Evolutionary conservation across 2,329 filamentous ascomycete species (phyloP), one percentile per base, ranked within the genome.

Genomic region (Botrytis medusae): DNA sequence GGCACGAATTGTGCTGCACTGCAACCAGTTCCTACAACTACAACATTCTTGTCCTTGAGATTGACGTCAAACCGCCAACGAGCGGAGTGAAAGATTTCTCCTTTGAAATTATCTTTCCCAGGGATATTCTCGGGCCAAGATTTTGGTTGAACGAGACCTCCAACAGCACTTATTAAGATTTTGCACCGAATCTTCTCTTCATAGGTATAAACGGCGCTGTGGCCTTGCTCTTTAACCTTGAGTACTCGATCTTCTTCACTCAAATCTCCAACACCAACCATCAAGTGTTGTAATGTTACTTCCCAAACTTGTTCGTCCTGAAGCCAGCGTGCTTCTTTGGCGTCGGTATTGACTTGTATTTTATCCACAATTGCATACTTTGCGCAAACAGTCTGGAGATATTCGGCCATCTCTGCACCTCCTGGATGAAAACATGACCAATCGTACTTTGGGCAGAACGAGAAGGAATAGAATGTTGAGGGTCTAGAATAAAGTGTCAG

Each of bases 391-490:
- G 81, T 80, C 69, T 85, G 83, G 1, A 91, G 82, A 76, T 90
- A 90, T 34, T 82, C 81, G 80, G 86, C 82, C 34, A 90, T 88
- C 78, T 90, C 89, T 76, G 88, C 85, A 75, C 90, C 88, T 0
- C 85, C 85, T 0, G 89, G 87, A 75, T 89, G 89, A 71, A 88
- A 84, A 29, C 87, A 81, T 1, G 86, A 85, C 88, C 88, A 91
- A 75, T 86, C 83, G 4, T 86, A 82, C 70, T 89, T 90, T 69
- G 88, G 87, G 51, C 87, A 88, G 76, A 90, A 91, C 9, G 87
- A 89, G 79, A 86, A 90, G 61, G 84, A 87, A 81, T 90, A 90
- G 4, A 90, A 85, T 12, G 84, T 74, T 1, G 87, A 86, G 5
- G 88, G 88, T 40, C 87, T 87, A 69, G 78, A n/a, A 22, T 64